Evolutionary conservation across 78 protist species (phyloP).

Genomic region (Planoprotostelium fungivorum): DNA sequence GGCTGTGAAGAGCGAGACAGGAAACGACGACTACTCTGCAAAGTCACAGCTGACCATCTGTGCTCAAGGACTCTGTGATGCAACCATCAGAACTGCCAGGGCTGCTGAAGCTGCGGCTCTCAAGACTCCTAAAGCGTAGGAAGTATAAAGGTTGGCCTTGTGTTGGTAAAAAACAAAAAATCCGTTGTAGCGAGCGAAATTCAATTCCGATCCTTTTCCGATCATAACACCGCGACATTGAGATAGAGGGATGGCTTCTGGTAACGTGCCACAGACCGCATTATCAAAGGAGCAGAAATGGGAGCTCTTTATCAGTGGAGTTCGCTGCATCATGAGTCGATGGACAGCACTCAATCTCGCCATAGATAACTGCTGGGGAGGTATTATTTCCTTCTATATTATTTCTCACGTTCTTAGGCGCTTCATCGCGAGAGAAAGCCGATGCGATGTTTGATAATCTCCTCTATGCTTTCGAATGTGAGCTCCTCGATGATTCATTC

Average conservation of each 20-base stretch:
- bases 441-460: background rate
- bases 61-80: background rate
- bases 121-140: background rate
- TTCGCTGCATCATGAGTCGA: background rate
- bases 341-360: background rate
- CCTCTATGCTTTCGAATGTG: background rate
- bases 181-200: too few relatives aligned
- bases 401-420: background rate
- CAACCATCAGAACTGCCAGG: background rate
- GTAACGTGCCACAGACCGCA: background rate
- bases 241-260: too few relatives aligned
- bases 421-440: background rate
- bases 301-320: background rate
- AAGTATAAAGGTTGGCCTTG: too few relatives aligned
- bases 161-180: too few relatives aligned
- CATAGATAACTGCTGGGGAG: background rate
- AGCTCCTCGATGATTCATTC: background rate
- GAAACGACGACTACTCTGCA: background rate
- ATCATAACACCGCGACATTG: too few relatives aligned
- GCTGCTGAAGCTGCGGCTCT: background rate
- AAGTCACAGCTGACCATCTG: background rate
- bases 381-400: background rate
- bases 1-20: background rate
- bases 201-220: too few relatives aligned
- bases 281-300: background rate